phyloP scores from a whole-genome alignment of 2,329 filamentous ascomycete genomes.

The Gliomastix tumulicola region DNA sequence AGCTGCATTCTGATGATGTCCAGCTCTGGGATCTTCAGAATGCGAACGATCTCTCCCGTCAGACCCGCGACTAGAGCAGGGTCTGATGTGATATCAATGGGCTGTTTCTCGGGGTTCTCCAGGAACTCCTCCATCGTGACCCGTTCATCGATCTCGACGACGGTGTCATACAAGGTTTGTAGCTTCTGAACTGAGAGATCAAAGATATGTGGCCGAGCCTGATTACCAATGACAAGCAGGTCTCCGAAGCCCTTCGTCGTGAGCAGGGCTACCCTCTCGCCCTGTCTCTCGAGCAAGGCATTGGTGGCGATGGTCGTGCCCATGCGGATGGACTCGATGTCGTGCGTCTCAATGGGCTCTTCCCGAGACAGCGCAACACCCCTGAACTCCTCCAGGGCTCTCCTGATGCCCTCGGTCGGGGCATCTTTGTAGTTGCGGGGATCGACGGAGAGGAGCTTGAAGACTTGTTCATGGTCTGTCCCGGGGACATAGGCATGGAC shows the following conservation, averaged over 20 bases:
- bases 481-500: conserved; percentile 60
- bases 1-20: conserved; percentile 46
- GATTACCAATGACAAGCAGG: conserved; percentile 65
- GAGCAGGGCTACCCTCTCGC: conserved; percentile 62
- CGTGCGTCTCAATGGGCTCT: conserved; percentile 20
- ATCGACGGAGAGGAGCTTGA: conserved; percentile 67
- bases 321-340: conserved; percentile 59
- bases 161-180: conserved; percentile 60
- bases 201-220: conserved; percentile 66
- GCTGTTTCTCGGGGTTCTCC: conserved; percentile 54
- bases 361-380: conserved; percentile 22
- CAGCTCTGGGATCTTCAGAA: conserved; percentile 53
- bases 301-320: conserved; percentile 77
- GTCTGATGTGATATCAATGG: conserved; percentile 31
- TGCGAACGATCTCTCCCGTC: conserved; percentile 61
- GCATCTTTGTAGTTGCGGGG: conserved; percentile 67
- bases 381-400: conserved; percentile 24
- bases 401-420: conserved; percentile 59
- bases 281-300: conserved; percentile 67
- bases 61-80: conserved; percentile 57
- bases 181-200: conserved; percentile 63
- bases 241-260: conserved; percentile 69
- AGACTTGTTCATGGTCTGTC: conserved; percentile 59
- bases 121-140: conserved; percentile 69
- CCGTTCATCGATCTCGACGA: conserved; percentile 66